Evolutionary conservation across 352 stramenopile species (phyloP).

Genomic region (Globisporangium cystogenes): DNA sequence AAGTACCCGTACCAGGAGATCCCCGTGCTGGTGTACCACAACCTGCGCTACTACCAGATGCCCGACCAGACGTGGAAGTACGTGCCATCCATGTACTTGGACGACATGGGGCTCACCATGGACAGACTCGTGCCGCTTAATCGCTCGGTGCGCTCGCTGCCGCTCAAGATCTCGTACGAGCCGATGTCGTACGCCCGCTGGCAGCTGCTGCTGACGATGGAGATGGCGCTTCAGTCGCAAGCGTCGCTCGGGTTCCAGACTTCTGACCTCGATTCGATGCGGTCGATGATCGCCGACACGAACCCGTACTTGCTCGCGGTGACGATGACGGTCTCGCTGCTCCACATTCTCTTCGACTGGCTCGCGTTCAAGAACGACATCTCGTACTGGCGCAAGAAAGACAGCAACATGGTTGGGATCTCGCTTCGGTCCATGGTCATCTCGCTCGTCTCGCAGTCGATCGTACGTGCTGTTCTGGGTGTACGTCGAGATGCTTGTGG

Average conservation of each 20-base stretch:
- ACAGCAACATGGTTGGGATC: conserved; percentile 92
- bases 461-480: conserved; percentile 29
- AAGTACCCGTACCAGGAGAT: conserved; percentile 64
- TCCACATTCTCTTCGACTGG: conserved; percentile 98
- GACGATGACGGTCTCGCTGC: conserved; percentile 93
- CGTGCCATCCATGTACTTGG: conserved; percentile 67
- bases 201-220: conserved; percentile 76
- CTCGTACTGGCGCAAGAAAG: conserved; percentile 92
- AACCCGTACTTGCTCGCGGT: conserved; percentile 94
- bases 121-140: conserved; percentile 73
- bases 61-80: conserved; percentile 49
- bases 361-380: conserved; percentile 98
- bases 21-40: conserved; percentile 62
- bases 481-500: neutral
- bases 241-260: conserved; percentile 53
- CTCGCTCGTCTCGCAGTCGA: conserved; percentile 90
- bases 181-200: conserved; percentile 73
- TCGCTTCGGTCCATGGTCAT: conserved; percentile 91
- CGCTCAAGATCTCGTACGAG: conserved; percentile 66
- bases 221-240: conserved; percentile 49
- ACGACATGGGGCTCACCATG: conserved; percentile 65
- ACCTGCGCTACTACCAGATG: conserved; percentile 57
- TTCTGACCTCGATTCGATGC: conserved; percentile 85
- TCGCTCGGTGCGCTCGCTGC: conserved; percentile 38
- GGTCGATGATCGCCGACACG: conserved; percentile 91